phyloP scores from a whole-genome alignment of 176 grass and related monocot genomes.

The Typha latifolia region DNA sequence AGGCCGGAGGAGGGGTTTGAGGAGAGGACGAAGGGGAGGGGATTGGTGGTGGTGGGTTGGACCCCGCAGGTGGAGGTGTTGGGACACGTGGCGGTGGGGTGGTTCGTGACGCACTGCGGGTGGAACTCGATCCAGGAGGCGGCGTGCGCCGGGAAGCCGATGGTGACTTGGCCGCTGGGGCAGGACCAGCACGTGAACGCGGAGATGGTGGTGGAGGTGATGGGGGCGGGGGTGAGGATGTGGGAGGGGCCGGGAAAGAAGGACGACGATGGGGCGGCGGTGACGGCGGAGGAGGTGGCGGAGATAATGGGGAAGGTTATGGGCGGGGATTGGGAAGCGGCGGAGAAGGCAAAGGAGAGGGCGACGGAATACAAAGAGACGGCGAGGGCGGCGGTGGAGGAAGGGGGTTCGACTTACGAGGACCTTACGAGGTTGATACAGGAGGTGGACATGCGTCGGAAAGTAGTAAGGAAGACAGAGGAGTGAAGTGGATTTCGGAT shows the following conservation, averaged over 20 bases:
- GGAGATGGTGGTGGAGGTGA: constrained; percentile 8
- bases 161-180: constrained; percentile 12
- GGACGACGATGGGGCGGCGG: neutral
- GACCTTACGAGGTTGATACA: constrained; percentile 4
- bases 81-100: constrained; percentile 23
- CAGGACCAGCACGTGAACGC: constrained; percentile 14
- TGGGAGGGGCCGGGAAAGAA: neutral
- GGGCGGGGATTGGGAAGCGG: neutral
- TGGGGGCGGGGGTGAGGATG: constrained; percentile 4
- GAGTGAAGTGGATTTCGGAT: too few relatives aligned
- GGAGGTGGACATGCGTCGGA: neutral
- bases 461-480: neutral
- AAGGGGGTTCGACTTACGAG: constrained; percentile 5
- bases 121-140: constrained; percentile 38
- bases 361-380: constrained; percentile 1
- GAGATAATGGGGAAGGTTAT: neutral
- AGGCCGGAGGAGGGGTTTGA: constrained; percentile 24
- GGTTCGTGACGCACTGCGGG: constrained; percentile 36
- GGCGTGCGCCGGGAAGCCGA: constrained; percentile 6
- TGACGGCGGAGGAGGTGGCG: neutral
- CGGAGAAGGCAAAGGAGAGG: constrained; percentile 1
- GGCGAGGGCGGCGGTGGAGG: constrained; percentile 10
- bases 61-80: constrained; percentile 29
- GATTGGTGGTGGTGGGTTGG: constrained; percentile 35
- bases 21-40: constrained; percentile 23